Conservation (phyloP, 1,139 yeast species). For the Diutina siamensis region DNA sequence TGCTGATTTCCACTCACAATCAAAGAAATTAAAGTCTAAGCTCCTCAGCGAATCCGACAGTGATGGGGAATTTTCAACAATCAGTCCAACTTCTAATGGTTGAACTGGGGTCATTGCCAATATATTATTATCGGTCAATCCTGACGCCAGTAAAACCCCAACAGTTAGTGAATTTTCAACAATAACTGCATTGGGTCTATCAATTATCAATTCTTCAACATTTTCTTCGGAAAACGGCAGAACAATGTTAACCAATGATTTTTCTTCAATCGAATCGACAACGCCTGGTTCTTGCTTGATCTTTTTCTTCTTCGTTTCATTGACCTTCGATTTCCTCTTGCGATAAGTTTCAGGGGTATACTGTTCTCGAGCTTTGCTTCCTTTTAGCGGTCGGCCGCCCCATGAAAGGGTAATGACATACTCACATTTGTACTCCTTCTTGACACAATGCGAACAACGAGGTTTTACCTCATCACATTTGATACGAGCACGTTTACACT, state of each 20-base stretch:
- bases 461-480: conserved; percentile 71
- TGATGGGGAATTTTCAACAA: neutral
- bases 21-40: neutral
- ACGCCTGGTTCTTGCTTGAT: neutral
- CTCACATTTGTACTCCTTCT: conserved; percentile 41
- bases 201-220: too few species aligned
- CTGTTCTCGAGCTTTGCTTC: conserved; percentile 9
- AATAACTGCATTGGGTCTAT: too few species aligned
- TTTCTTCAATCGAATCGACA: too few species aligned
- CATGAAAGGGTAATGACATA: conserved; percentile 56
- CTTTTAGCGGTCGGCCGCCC: conserved; percentile 64
- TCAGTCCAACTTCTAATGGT: neutral
- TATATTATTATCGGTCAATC: too few species aligned
- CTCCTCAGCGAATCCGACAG: neutral
- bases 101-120: neutral
- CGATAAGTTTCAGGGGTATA: conserved; percentile 11
- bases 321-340: conserved; percentile 9
- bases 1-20: neutral
- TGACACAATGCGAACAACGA: conserved; percentile 45
- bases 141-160: too few species aligned
- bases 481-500: conserved; percentile 56
- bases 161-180: too few species aligned
- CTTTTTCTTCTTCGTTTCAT: neutral
- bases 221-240: too few species aligned
- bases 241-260: too few species aligned